phyloP scores from a whole-genome alignment of 441 rosid species.

The Aleurites moluccanus region DNA sequence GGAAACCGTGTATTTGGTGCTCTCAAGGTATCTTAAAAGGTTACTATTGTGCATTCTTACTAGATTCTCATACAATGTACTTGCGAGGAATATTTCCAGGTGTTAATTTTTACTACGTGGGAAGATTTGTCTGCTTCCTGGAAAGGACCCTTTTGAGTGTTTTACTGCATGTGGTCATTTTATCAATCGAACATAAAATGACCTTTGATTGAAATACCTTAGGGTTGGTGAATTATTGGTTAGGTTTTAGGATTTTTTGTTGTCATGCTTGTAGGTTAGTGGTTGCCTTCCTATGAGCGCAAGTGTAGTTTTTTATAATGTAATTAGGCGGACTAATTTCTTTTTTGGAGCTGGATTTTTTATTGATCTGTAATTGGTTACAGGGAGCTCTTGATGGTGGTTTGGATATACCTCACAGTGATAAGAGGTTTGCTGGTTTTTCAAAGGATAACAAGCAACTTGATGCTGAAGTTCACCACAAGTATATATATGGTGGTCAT shows the following conservation, averaged over 20 bases:
- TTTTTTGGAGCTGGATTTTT: background rate
- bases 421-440: constrained; percentile 91
- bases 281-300: background rate
- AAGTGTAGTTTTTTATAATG: background rate
- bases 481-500: constrained; percentile 81
- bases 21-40: constrained; percentile 54
- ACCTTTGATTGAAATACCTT: background rate
- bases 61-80: background rate
- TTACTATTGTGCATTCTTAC: background rate
- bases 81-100: background rate
- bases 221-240: background rate
- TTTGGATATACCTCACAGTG: constrained; percentile 91
- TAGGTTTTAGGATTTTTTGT: background rate
- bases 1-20: constrained; percentile 92
- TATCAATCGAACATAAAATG: too few species aligned
- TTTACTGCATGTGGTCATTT: background rate
- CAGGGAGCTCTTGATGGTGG: constrained; percentile 96
- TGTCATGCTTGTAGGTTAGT: background rate
- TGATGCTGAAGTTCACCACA: constrained; percentile 76
- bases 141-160: background rate
- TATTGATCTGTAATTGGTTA: background rate
- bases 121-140: background rate
- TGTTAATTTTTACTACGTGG: too few species aligned
- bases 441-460: constrained; percentile 72
- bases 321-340: background rate